Evolutionary conservation across 2,329 filamentous ascomycete genomes (phyloP).

Genomic region (Ilyonectria sp.): DNA sequence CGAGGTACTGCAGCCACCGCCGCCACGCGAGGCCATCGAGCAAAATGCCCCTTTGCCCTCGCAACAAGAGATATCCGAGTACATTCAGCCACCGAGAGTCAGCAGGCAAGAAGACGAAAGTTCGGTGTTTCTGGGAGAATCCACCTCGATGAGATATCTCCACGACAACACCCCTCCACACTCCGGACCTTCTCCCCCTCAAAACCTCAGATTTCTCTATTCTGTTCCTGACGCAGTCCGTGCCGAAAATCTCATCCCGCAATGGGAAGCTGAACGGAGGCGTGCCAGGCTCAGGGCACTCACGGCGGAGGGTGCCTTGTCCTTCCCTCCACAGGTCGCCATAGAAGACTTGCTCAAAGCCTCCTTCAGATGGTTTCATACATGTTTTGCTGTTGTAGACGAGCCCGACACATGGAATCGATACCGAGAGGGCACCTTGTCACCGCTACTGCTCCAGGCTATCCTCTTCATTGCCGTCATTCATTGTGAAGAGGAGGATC

Average conservation of each 20-base stretch:
- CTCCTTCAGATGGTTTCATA: constrained; percentile 68
- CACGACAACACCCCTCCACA: constrained; percentile 53
- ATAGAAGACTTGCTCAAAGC: constrained; percentile 58
- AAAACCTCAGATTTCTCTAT: constrained; percentile 46
- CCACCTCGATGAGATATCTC: constrained; percentile 61
- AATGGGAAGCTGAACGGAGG: constrained; percentile 57
- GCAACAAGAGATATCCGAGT: too few species aligned
- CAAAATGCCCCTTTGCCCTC: too few species aligned
- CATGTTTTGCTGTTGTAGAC: constrained; percentile 66
- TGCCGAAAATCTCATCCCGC: constrained; percentile 53
- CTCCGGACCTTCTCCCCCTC: constrained; percentile 33
- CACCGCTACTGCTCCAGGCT: constrained; percentile 62
- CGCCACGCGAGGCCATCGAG: too few species aligned
- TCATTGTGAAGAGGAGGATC: constrained; percentile 60
- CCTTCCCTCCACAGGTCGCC: constrained; percentile 56
- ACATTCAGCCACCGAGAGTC: too few species aligned
- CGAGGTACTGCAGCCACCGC: too few species aligned
- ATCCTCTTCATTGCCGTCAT: constrained; percentile 66
- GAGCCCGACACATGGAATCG: constrained; percentile 56
- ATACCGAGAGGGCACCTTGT: constrained; percentile 56
- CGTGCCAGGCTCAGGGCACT: constrained; percentile 38
- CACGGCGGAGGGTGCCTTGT: constrained; percentile 48
- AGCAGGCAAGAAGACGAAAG: constrained; percentile 26
- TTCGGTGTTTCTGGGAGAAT: constrained; percentile 61
- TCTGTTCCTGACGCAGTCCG: constrained; percentile 50